Conservation (phyloP, 331 rosid species). For the Quercus phellos region DNA sequence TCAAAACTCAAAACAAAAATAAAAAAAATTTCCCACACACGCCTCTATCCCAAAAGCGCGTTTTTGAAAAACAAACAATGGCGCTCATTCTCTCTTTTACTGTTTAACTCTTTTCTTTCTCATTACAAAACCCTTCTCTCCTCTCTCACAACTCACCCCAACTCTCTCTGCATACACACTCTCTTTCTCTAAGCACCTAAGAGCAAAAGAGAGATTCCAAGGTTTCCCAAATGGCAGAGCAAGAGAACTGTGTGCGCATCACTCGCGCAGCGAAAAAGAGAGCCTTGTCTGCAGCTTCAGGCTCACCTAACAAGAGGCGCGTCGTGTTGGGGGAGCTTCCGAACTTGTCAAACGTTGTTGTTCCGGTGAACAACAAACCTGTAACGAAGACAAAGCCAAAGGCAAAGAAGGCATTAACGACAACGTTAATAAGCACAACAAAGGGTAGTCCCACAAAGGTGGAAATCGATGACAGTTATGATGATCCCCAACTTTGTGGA, state of each 20-base stretch:
- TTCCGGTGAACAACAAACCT: constrained; percentile 11
- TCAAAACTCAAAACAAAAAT: too few relatives aligned
- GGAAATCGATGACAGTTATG: not conserved
- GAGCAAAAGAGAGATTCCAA: not conserved
- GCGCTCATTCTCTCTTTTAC: not conserved
- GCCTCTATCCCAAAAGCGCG: too few relatives aligned
- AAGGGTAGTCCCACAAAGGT: not conserved
- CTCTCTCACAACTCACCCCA: not conserved
- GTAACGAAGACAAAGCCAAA: not conserved
- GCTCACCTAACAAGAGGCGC: constrained; percentile 41
- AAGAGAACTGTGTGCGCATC: constrained; percentile 18
- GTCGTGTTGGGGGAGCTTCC: constrained; percentile 63
- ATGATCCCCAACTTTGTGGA: constrained; percentile 52
- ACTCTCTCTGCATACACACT: not conserved
- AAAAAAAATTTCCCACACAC: too few relatives aligned
- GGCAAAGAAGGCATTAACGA: constrained; percentile 5
- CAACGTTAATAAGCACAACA: not conserved
- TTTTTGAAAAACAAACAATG: too few relatives aligned
- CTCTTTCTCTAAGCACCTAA: not conserved
- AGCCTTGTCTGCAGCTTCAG: constrained; percentile 47
- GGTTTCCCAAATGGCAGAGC: constrained; percentile 13
- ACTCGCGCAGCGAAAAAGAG: constrained; percentile 67
- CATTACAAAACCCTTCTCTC: too few relatives aligned
- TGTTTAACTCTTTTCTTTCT: not conserved
- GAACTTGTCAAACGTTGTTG: constrained; percentile 26